These are phyloP conservation scores for Acanthamoeba divionensis DNA, from an alignment of 208 protist genomes.

Conservation along the genomic window DNA sequence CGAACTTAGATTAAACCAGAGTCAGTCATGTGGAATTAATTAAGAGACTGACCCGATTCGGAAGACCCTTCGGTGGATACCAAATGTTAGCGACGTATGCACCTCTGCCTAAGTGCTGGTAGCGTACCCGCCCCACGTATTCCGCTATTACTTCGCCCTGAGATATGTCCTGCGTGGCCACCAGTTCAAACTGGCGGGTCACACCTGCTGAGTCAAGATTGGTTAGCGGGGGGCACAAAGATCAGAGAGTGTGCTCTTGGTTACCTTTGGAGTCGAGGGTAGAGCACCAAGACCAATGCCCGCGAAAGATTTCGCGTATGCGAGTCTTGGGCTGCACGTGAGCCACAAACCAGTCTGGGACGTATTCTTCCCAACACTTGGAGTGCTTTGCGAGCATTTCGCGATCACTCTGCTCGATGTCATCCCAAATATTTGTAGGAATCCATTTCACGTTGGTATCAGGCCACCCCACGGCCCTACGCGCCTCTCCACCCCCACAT, in stretches of 20 bases:
- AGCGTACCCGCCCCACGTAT: not conserved
- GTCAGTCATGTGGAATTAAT: not conserved
- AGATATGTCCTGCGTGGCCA: not conserved
- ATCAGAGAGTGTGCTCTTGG: not conserved
- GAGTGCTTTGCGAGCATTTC: not conserved
- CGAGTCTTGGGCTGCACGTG: not conserved
- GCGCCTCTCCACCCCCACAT: not conserved
- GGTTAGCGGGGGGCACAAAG: not conserved
- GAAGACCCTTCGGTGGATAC: not conserved
- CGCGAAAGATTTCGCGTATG: not conserved
- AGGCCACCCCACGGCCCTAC: not conserved
- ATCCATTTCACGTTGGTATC: not conserved
- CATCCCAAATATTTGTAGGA: not conserved
- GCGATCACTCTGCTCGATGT: not conserved
- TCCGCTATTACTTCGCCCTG: not conserved
- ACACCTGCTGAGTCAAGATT: not conserved
- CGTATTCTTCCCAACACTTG: not conserved
- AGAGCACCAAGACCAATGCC: not conserved
- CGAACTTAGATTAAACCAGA: not conserved
- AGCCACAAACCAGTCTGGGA: not conserved
- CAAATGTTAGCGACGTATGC: constrained; percentile 37
- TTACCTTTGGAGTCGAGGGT: not conserved
- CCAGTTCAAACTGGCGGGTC: not conserved
- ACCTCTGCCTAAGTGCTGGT: not conserved
- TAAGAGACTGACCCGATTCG: not conserved